Evolutionary conservation across 805 yeast species (phyloP).

Genomic region (Starmerella apicola): DNA sequence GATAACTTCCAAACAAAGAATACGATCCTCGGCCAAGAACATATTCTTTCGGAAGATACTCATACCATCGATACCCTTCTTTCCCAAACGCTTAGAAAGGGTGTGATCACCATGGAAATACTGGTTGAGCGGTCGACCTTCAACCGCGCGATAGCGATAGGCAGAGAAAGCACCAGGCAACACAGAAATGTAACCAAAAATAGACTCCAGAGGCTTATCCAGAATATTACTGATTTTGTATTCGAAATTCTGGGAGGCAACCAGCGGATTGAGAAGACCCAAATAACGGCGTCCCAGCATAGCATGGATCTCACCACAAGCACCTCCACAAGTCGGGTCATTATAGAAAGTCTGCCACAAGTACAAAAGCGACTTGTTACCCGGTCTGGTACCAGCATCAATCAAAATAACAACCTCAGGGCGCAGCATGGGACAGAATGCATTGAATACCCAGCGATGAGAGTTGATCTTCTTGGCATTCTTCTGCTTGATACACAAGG

Average conservation of each 20-base stretch:
- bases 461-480: slow-evolving; percentile 55
- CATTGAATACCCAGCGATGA: slow-evolving; percentile 60
- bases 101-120: slow-evolving; percentile 57
- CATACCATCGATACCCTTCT: slow-evolving; percentile 45
- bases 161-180: slow-evolving; percentile 63
- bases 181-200: slow-evolving; percentile 52
- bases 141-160: slow-evolving; percentile 46
- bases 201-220: slow-evolving; percentile 54
- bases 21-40: slow-evolving; percentile 61
- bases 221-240: slow-evolving; percentile 55
- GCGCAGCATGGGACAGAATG: slow-evolving; percentile 43
- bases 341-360: slow-evolving; percentile 53
- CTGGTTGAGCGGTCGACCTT: slow-evolving; percentile 53
- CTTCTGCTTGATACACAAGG: slow-evolving; percentile 49
- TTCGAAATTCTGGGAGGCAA: slow-evolving; percentile 55
- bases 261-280: slow-evolving; percentile 42
- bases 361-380: slow-evolving; percentile 42
- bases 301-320: slow-evolving; percentile 61
- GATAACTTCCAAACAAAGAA: slow-evolving; percentile 51
- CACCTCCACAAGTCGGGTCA: slow-evolving; percentile 52
- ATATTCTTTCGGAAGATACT: slow-evolving; percentile 54
- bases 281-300: slow-evolving; percentile 36
- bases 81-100: slow-evolving; percentile 34
- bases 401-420: slow-evolving; percentile 46
- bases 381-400: slow-evolving; percentile 57